These are phyloP conservation scores for Nemania serpens DNA, from an alignment of 2,329 filamentous ascomycete genomes.

Conservation along the genomic window DNA sequence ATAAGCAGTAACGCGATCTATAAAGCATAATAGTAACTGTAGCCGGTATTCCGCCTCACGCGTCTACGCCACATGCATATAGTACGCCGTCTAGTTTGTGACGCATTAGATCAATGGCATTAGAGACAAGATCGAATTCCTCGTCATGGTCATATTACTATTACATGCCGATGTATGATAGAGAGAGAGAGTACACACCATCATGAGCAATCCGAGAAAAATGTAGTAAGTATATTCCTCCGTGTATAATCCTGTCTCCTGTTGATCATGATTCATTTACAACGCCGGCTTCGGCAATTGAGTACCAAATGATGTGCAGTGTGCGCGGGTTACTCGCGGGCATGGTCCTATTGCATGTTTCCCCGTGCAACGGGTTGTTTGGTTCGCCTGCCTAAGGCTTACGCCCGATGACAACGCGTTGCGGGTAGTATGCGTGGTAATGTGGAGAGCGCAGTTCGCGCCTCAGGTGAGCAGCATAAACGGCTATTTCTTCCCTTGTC, in stretches of 20 bases:
- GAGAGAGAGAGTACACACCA: not conserved
- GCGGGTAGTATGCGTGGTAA: slow-evolving; percentile 35
- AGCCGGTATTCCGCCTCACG: not conserved
- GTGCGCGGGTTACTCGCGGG: not conserved
- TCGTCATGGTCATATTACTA: not conserved
- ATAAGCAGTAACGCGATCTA: not conserved
- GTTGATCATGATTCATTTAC: not conserved
- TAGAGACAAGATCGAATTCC: not conserved
- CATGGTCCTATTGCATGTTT: not conserved
- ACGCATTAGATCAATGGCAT: not conserved
- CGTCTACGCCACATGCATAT: not conserved
- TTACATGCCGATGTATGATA: not conserved
- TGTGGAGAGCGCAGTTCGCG: slow-evolving; percentile 35
- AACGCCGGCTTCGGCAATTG: not conserved
- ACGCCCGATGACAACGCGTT: slow-evolving; percentile 35
- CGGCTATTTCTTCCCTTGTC: slow-evolving; percentile 37
- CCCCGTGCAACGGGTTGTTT: not conserved
- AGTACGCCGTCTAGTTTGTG: not conserved
- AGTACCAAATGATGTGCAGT: not conserved
- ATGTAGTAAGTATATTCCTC: not conserved
- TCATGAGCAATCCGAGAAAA: not conserved
- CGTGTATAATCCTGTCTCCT: not conserved
- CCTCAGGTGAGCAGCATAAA: slow-evolving; percentile 39
- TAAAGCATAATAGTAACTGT: not conserved
- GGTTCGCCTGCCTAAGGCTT: slow-evolving; percentile 30